These are phyloP conservation scores for Talaromyces sp. DNA, from an alignment of 2,329 filamentous ascomycete species.

Conservation along the genomic window DNA sequence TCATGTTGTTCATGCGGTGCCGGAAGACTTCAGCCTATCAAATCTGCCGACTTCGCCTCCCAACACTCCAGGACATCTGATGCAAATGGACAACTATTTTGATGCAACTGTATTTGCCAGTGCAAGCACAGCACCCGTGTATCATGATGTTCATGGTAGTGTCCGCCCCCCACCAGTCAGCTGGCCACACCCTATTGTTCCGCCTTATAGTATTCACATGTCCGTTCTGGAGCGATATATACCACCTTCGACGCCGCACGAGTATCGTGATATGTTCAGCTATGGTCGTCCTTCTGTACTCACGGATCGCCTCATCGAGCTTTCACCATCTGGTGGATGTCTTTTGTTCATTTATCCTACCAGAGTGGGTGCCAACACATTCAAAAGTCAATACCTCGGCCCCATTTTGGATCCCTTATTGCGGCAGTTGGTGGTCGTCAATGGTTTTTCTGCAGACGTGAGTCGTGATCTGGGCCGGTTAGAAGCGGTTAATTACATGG, in stretches of 20 bases:
- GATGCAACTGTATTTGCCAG: conserved; percentile 60
- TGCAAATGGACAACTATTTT: conserved; percentile 59
- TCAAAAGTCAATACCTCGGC: conserved; percentile 58
- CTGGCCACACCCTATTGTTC: conserved; percentile 57
- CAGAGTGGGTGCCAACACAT: conserved; percentile 54
- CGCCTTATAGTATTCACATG: conserved; percentile 58
- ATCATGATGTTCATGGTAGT: conserved; percentile 53
- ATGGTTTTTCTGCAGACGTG: conserved; percentile 57
- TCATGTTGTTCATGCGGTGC: conserved; percentile 63
- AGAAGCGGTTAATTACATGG: conserved; percentile 52
- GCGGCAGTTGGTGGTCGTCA: conserved; percentile 56
- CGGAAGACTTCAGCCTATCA: conserved; percentile 58
- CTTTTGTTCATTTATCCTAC: conserved; percentile 64
- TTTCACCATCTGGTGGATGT: conserved; percentile 56
- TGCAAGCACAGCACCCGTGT: conserved; percentile 58
- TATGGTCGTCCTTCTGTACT: conserved; percentile 55
- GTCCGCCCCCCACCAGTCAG: conserved; percentile 37
- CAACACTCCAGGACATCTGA: conserved; percentile 50
- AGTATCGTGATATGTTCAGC: conserved; percentile 59
- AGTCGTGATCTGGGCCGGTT: conserved; percentile 54
- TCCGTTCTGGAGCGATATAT: conserved; percentile 64
- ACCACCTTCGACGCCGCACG: conserved; percentile 57
- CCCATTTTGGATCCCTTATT: conserved; percentile 61
- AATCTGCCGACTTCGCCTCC: conserved; percentile 63
- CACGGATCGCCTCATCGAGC: conserved; percentile 59